Base-by-base conservation (phyloP, 2,329 filamentous ascomycete genomes). In the Diaporthe nobilis region DNA sequence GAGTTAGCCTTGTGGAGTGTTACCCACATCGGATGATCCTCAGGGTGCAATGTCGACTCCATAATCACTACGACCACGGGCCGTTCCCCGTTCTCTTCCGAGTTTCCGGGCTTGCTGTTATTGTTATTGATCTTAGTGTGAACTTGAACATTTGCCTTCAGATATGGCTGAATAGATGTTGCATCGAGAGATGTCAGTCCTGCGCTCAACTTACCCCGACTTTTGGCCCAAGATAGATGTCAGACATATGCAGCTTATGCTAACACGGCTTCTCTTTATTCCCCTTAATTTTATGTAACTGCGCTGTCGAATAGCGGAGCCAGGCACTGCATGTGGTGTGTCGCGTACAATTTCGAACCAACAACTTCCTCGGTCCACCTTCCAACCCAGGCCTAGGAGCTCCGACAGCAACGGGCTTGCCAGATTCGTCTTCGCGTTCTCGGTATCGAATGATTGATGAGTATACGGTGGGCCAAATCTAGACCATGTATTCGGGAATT, bases 371-470 rank as follows among this genome's bases (percentile, higher is more conserved):
- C 63, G 63, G 44, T n/a, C 63, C 63, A 67, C 28, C 63, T 51
- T 67, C 63, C 63, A 67, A n/a, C 44, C 63, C 63, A 67, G 63
- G 63, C 28, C 28, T 67, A 67, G 42, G 44, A 67, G 25, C 61
- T 34, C 44, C 63, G 63, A 25, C 63, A 37, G 22, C 20, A 51
- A 63, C 20, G 20, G 63, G 63, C 20, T 51, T 67, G 44, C 63
- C 63, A 67, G 28, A 51, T 51, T 9, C 17, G 63, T 67, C 44
- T 31, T 67, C 63, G 44, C 44, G 12, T 67, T 7, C 1, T 20
- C 47, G 17, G 63, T 51, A 67, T 67, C 28, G 63, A 67, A 67
- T 67, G 63, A 37, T 22, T n/a, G 44, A 10, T 51, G 28, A 51
- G 44, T 67, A 49, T n/a, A 37, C 28, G 25, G 44, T 67, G 63